Base-by-base conservation (phyloP, 768 basidiomycete species). In the Phylloporus arenicola region DNA sequence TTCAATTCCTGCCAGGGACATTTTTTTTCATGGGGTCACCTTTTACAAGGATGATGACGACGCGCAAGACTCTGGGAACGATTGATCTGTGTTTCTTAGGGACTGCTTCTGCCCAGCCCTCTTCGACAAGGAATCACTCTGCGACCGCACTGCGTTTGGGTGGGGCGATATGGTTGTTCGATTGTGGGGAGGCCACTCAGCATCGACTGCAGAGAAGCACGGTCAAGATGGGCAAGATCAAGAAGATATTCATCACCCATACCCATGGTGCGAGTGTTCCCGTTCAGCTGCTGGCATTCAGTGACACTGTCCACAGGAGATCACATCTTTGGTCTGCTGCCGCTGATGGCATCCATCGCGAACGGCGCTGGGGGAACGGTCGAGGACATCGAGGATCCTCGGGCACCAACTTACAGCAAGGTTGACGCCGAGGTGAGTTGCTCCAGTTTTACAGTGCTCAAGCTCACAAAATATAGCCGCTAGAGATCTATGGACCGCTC, bases 201-300 rank as follows among this genome's bases (percentile, higher is more conserved):
- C 80, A 85, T 59, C 88, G 82, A 57, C 57, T 91, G 4, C 86
- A 89, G 65, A 80, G 77, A 63, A 86, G 84, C 53, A 57, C 48
- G 2, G 74, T 92, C n/a, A 86, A 81, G 66, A 85, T 89, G 82
- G 84, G 88, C 27, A 83, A 67, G 61, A 84, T 92, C 43, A 76
- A 79, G 52, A 91, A 90, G 65, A 80, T 94, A 24, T 92, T 92
- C 64, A 82, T 93, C 52, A 92, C 92, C 1, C 92, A 94, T 68
- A 86, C 86, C 0, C 92, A 93, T 69, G 90, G 91, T 88, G 49
- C 31, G 56, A 42, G 12, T 24, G 40, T 29, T 3, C 11, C 41
- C 37, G 11, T 43, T 16, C 35, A 3, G n/a, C 20, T 17, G 17
- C 45, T 22, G 11, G 33, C 27, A 16, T n/a, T 29, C 9, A 40